A percentile compares a stretch with the other conserved stretches of the same genome.
phyloP scores from a whole-genome alignment of 768 basidiomycete species.

The Kwoniella sp. region DNA sequence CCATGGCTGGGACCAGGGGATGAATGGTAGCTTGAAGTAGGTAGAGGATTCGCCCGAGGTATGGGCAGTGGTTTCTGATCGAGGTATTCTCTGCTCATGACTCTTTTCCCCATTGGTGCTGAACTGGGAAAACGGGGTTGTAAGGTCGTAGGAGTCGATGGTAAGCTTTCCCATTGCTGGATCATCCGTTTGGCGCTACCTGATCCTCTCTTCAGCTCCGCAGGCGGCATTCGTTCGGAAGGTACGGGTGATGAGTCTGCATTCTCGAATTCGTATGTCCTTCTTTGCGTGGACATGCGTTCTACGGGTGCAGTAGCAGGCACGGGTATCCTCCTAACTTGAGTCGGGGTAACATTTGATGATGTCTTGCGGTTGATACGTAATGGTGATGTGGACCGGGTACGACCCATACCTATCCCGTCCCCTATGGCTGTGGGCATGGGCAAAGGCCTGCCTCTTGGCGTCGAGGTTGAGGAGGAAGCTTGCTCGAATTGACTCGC shows the following conservation, averaged over 20 bases:
- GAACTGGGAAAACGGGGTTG: slow-evolving; percentile 12
- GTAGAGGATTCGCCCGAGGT: slow-evolving; percentile 17
- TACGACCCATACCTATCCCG: slow-evolving; percentile 12
- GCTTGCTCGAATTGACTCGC: slow-evolving; percentile 37
- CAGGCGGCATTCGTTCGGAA: slow-evolving; percentile 2
- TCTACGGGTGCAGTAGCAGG: slow-evolving; percentile 36
- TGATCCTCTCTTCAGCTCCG: slow-evolving; percentile 33
- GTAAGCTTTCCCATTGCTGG: slow-evolving; percentile 45
- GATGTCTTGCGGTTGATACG: slow-evolving; percentile 21
- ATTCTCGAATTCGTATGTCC: slow-evolving; percentile 18
- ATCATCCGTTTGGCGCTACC: slow-evolving; percentile 47
- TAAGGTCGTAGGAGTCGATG: slow-evolving; percentile 8
- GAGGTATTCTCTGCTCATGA: slow-evolving; percentile 42
- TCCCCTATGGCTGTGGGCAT: not conserved
- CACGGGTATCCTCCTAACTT: slow-evolving; percentile 27
- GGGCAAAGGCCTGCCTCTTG: slow-evolving; percentile 21
- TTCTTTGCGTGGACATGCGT: slow-evolving; percentile 15
- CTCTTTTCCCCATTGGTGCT: slow-evolving; percentile 3
- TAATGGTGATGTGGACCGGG: slow-evolving; percentile 39
- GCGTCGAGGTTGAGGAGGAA: slow-evolving; percentile 16
- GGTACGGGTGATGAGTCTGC: not conserved
- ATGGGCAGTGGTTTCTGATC: slow-evolving; percentile 45
- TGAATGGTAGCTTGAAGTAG: slow-evolving; percentile 10
- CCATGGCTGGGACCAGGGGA: slow-evolving; percentile 17
- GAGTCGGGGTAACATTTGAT: slow-evolving; percentile 16